Evolutionary conservation across 257 asterid species (phyloP).

Genomic region (Solanum neorickii): DNA sequence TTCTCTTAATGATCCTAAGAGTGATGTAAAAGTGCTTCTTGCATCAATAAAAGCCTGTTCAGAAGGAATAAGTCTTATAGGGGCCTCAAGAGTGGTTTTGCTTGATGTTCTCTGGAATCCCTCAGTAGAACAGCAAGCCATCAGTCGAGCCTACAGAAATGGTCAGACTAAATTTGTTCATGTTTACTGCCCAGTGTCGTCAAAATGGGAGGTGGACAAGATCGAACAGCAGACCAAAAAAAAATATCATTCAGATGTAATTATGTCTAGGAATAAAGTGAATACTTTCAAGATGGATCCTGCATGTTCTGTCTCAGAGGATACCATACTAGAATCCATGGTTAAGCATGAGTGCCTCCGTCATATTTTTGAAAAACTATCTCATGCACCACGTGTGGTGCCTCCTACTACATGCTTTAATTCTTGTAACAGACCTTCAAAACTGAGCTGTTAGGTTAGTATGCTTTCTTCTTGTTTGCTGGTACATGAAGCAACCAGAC

Average conservation of each 20-base stretch:
- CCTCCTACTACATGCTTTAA: not conserved
- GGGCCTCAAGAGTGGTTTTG: conserved; percentile 75
- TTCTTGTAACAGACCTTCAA: not conserved
- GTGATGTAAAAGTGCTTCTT: conserved; percentile 46
- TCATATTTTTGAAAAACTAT: conserved; percentile 28
- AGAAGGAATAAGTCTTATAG: conserved; percentile 73
- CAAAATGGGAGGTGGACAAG: conserved; percentile 41
- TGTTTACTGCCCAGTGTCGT: conserved; percentile 47
- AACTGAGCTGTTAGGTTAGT: conserved; percentile 22
- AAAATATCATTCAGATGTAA: conserved; percentile 34
- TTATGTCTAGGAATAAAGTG: conserved; percentile 22
- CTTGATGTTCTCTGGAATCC: conserved; percentile 86
- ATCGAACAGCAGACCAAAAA: conserved; percentile 32
- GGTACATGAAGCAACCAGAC: not conserved
- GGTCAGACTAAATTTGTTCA: conserved; percentile 64
- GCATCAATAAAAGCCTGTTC: conserved; percentile 68
- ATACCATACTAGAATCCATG: conserved; percentile 45
- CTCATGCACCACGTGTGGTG: conserved; percentile 25
- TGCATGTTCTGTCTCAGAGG: conserved; percentile 14
- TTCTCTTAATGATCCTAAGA: conserved; percentile 30
- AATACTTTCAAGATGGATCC: not conserved
- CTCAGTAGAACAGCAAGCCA: conserved; percentile 58
- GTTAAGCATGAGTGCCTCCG: conserved; percentile 10
- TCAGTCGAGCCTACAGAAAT: conserved; percentile 65
- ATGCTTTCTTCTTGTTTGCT: not conserved